Evolutionary conservation across 2,329 filamentous ascomycete genomes (phyloP), one percentile per base, ranked within the genome.

Genomic region (Clonostachys solani): DNA sequence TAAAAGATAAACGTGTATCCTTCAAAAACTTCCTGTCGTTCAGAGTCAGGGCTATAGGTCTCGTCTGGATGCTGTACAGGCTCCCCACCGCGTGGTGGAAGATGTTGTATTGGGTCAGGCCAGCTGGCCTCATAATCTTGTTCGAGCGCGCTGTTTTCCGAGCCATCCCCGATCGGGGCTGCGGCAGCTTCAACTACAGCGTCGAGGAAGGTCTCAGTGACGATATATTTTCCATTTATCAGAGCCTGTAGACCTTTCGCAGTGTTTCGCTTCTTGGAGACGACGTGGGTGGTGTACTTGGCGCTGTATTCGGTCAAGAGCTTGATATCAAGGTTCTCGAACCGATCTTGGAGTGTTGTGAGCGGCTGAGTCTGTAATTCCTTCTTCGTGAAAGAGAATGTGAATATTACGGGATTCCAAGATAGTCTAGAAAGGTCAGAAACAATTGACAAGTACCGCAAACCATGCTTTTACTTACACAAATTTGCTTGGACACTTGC

Each of bases 1-100:
- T 92, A 86, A 58, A 97, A 96, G 5, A 99, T 75, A 59, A 97
- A 96, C 0, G 86, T 92, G 58, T 92, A 94, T 4, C 88, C 89
- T 12, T 88, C 81, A 55, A 99, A 97, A 1, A 99, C 74, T 29
- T 84, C 81, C 8, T 72, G 70, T 17, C 94, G 80, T 15, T 69
- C 66, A 0, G 73, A 53, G 51, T 92, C 81, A 0, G 94, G 92
- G 8, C 77, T 73, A 60, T 95, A 92, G 12, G 83, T 78, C n/a
- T 81, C 77, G 10, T 80, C 72, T 0, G 84, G 79, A 43, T 86
- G 80, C 35, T 84, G 74, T 3, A 84, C 79, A 1, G 87, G 87
- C 62, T 97, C 92, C 44, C 84, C 84, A 2, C 87, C 88, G 6
- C 80, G 77, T 0, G 86, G 81, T 1, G 92, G 90, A 13, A 96